Evolutionary conservation across 257 asterid genomes (phyloP), one percentile per base, ranked within the genome.

Genomic region (Pogostemon cablin): DNA sequence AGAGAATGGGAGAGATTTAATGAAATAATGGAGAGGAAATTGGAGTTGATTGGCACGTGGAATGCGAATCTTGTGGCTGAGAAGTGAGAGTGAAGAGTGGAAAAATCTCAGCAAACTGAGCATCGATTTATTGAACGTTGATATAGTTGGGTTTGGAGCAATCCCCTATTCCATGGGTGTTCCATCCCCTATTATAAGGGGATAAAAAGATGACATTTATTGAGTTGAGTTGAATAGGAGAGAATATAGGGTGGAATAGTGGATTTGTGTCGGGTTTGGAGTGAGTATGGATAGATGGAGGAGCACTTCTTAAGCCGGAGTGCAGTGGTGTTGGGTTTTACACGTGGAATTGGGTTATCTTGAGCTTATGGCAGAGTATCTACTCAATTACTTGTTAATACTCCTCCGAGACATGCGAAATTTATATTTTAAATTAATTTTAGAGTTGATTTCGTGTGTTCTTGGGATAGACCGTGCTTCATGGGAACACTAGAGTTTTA

Each of bases 281-380:
- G 7, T 6, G 59, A 60, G 50, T 41, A 65, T 74, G 84, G 87
- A 80, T 78, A 72, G 75, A 52, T 40, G 72, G 59, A 44, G 70
- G 39, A 3, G 82, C 32, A 34, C 73, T 37, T 12, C 50, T 25
- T 25, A 25, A 25, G 34, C 38, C 11, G 10, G 49, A 41, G 67
- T 41, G 71, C n/a, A 77, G 88, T 81, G 95, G 92, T 75, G 49
- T 57, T 72, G 52, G 66, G 68, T 71, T 75, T 62, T 86, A 88
- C 96, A 86, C 90, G 93, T 88, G 87, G 89, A 76, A 60, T 12
- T 73, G 65, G 60, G 68, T 72, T 84, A 83, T 86, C 92, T 76
- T 17, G 59, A 17, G 38, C 3, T 53, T 53, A 15, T 6, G 58
- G 32, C 1, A 25, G 32, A 25, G 32, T 25, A 25, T 25, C 32